Evolutionary conservation across 306 rosid species (phyloP), one percentile per base, ranked within the genome.

Genomic region (Ziziphus jujuba): DNA sequence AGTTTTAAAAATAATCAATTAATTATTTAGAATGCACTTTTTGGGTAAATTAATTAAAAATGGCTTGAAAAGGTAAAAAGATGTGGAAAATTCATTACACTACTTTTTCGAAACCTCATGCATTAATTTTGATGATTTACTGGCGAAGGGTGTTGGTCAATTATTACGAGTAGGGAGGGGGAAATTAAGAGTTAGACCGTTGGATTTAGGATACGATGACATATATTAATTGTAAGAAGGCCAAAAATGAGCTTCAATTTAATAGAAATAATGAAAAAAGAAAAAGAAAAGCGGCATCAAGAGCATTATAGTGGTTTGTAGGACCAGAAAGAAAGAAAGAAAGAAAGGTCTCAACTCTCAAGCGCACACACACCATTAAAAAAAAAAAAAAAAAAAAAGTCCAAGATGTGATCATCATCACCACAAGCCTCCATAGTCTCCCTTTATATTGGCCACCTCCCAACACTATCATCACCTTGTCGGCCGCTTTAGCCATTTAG

Each of bases 381-480:
- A n/a, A n/a, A n/a, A n/a, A n/a, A n/a, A n/a, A n/a, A n/a, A n/a
- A 57, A 53, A 77, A 36, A 62, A 66, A 66, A 70, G 61, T 82
- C 72, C 13, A 62, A 51, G 57, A 68, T 74, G 80, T 67, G 57
- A 79, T 84, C 74, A 89, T 89, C 57, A 79, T 58, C 67, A 72
- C 72, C 87, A 80, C 85, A 83, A 83, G 65, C 88, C 82, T 86
- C 84, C 96, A 83, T 75, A 47, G 66, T 43, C 79, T 11, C 77
- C 83, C 96, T 91, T 87, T 91, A 87, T 83, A 85, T 83, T 78
- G 75, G 48, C 77, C 74, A 58, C 55, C 76, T 63, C 70, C 87
- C 70, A 81, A 84, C 95, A 86, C 81, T 49, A 87, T 87, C 66
- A 89, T 92, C 90, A 84, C 87, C 77, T 69, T 88, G 97, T 88